Conservation (phyloP, 2,329 filamentous ascomycete genomes). For the Colletotrichum falcatum region DNA sequence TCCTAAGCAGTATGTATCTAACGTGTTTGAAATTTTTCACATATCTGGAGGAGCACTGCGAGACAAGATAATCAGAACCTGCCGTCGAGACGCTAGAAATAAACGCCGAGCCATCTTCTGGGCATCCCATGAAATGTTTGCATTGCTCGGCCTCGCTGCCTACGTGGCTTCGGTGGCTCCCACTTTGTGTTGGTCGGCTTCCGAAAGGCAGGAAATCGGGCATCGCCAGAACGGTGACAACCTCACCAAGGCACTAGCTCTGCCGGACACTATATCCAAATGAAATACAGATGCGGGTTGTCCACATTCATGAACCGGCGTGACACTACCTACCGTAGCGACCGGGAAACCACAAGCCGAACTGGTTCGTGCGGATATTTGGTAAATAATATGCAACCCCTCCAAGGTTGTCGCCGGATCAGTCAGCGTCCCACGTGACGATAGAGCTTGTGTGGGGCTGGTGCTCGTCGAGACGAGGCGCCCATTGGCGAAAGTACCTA, state of each 20-base stretch:
- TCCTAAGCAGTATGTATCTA: background rate
- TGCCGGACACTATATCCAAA: constrained; percentile 66
- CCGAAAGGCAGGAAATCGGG: constrained; percentile 33
- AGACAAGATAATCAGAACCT: background rate
- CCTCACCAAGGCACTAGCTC: constrained; percentile 56
- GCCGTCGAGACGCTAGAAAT: background rate
- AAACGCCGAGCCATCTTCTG: constrained; percentile 20
- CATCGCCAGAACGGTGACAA: constrained; percentile 47
- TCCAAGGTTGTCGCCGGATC: background rate
- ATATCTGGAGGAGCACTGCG: constrained; percentile 20
- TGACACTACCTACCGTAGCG: constrained; percentile 71
- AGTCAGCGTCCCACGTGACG: constrained; percentile 4
- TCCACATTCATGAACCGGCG: constrained; percentile 69
- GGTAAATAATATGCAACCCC: too few relatives aligned
- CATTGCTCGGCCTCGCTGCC: constrained; percentile 35
- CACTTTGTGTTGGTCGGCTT: constrained; percentile 33
- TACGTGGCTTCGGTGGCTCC: constrained; percentile 30
- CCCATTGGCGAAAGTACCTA: background rate
- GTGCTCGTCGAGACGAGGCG: background rate
- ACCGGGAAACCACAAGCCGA: constrained; percentile 53
- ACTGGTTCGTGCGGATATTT: constrained; percentile 64
- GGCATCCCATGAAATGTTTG: constrained; percentile 37
- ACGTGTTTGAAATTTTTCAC: constrained; percentile 25
- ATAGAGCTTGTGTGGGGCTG: constrained; percentile 8
- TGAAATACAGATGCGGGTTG: constrained; percentile 66